Evolutionary conservation across 257 asterid genomes (phyloP).

Genomic region (Solanum tacnaense): DNA sequence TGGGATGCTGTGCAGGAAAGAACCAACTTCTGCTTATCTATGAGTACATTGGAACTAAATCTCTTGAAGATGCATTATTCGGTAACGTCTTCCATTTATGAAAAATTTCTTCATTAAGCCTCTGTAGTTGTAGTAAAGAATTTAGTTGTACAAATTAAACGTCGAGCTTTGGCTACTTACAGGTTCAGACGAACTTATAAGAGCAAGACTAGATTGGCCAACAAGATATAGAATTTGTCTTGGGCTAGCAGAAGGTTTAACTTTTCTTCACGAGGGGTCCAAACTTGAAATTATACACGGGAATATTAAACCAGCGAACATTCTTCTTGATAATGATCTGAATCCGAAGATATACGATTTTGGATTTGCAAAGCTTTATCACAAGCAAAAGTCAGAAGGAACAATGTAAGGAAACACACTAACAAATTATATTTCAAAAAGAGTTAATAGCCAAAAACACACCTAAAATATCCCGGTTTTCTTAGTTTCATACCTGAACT

Average conservation of each 20-base stretch:
- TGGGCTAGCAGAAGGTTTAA: conserved; percentile 7
- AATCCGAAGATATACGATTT: conserved; percentile 7
- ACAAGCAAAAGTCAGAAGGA: neutral
- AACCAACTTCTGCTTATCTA: neutral
- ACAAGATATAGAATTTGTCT: neutral
- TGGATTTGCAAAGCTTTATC: conserved; percentile 3
- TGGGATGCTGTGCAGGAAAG: conserved; percentile 1
- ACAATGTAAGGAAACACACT: neutral
- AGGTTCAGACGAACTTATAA: neutral
- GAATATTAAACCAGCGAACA: neutral
- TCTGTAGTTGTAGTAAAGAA: neutral
- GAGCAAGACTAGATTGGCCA: neutral
- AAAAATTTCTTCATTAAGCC: neutral
- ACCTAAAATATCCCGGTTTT: neutral
- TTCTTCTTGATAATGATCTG: neutral
- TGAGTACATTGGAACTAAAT: neutral
- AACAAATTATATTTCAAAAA: neutral
- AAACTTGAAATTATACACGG: neutral
- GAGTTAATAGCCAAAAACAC: neutral
- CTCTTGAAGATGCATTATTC: conserved; percentile 3
- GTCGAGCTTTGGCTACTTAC: neutral
- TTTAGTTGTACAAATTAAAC: neutral
- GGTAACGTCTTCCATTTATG: neutral
- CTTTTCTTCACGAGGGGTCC: neutral
- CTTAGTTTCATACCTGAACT: neutral